Base-by-base conservation (phyloP, 2,329 filamentous ascomycete species). In the Trichoderma brevicompactum region DNA sequence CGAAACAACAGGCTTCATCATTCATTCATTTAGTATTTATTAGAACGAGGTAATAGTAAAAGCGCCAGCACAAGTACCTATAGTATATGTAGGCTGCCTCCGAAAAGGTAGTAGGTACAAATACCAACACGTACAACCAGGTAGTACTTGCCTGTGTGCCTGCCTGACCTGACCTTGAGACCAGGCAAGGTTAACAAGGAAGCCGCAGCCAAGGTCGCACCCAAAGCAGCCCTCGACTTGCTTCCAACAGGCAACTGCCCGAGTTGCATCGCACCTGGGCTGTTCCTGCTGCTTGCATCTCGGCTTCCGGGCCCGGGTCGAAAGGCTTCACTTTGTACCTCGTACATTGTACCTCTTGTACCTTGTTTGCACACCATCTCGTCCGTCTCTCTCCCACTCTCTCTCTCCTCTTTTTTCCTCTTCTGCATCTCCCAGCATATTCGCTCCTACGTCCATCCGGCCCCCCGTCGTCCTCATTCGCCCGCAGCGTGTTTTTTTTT, bases 251-350 rank as follows among this genome's bases (percentile, higher is more conserved):
- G 48, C 23, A 50, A 32, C 48, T 50, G 28, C 48, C 23, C 32
- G 28, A 34, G 53, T 43, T 38, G 38, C 36, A 44, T 56, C 53
- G 36, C 36, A 5, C 32, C 36, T 43, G 12, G 12, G 9, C 7
- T n/a, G 53, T 43, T 38, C 38, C 53, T 50, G 48, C 48, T 34
- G 48, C 23, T 32, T 50, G 48, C 48, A 50, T 23, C 32, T 50
- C 48, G 48, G 48, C 48, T 50, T 50, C 7, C 48, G 48, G 48
- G n/a, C 13, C 48, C 12, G 23, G 28, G 48, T 32, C 23, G 46
- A 49, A 32, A 49, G 15, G 46, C 46, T 32, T 32, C 46, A 32
- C 8, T 5, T 17, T 13, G 40, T 44, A 56, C 15, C 23, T 13
- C 15, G 23, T 44, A 56, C 23, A 9, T 50, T 32, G 6, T 7